Conservation (phyloP, 768 basidiomycete species). For the Amanita muscaria region DNA sequence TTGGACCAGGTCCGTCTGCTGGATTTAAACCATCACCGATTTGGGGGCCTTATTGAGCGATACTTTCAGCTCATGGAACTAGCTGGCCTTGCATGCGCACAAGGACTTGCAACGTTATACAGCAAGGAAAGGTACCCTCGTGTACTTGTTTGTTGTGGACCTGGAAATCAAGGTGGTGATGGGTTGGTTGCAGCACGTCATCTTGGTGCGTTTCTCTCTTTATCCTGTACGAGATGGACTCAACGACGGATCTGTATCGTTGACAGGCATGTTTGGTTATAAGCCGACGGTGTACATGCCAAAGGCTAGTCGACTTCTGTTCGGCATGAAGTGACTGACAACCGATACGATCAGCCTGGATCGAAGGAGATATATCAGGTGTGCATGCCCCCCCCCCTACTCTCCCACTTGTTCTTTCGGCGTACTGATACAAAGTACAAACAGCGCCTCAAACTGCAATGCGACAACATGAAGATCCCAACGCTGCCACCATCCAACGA, state of each 20-base stretch:
- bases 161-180: slow-evolving; percentile 97
- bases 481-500: slow-evolving; percentile 29
- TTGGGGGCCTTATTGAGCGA: not conserved
- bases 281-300: slow-evolving; percentile 87
- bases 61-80: slow-evolving; percentile 83
- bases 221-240: slow-evolving; percentile 1
- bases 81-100: slow-evolving; percentile 90
- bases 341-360: slow-evolving; percentile 43
- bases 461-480: slow-evolving; percentile 79
- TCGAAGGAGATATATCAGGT: slow-evolving; percentile 91
- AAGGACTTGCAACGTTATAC: slow-evolving; percentile 75
- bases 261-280: slow-evolving; percentile 83
- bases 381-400: no score
- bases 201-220: slow-evolving; percentile 45
- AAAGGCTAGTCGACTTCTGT: slow-evolving; percentile 44
- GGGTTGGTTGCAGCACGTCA: slow-evolving; percentile 95
- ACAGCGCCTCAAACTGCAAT: slow-evolving; percentile 78
- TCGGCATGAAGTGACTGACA: slow-evolving; percentile 20
- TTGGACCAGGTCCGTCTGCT: slow-evolving; percentile 65
- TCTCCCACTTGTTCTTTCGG: no score
- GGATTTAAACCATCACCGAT: no score
- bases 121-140: slow-evolving; percentile 54
- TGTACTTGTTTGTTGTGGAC: slow-evolving; percentile 94
- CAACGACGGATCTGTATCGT: slow-evolving; percentile 37
- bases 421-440: no score